Conservation (phyloP, 345 rosid species). For the Acer yangbiense region DNA sequence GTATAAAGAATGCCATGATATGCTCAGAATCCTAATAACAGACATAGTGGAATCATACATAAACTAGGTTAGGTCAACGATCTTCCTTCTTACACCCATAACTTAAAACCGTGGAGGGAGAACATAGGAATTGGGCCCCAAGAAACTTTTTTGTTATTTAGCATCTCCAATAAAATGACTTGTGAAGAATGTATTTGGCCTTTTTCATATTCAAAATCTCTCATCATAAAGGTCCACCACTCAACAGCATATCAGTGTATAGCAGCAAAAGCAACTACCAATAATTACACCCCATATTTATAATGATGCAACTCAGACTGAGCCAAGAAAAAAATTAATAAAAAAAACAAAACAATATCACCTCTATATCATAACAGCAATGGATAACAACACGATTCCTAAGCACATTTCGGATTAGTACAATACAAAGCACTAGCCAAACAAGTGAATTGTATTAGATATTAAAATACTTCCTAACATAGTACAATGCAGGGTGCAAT, state of each 20-base stretch:
- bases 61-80: background rate
- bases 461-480: background rate
- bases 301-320: background rate
- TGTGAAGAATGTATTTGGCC: background rate
- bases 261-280: too few relatives aligned
- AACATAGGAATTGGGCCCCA: background rate
- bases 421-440: background rate
- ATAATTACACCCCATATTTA: background rate
- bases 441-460: background rate
- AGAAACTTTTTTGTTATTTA: background rate
- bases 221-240: background rate
- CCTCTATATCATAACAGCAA: background rate
- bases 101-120: too few relatives aligned
- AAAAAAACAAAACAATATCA: background rate
- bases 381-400: background rate
- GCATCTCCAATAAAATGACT: background rate
- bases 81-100: too few relatives aligned
- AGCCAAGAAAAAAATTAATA: background rate
- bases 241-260: too few relatives aligned
- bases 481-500: background rate
- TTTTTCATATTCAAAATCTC: background rate
- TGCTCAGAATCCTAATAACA: background rate
- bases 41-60: background rate
- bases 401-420: background rate
- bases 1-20: background rate